Percentiles rank a stretch among this genome's conserved stretches.
Evolutionary conservation across 139 green algal genomes (phyloP).

Genomic region (Chlamydomonas sp.): DNA sequence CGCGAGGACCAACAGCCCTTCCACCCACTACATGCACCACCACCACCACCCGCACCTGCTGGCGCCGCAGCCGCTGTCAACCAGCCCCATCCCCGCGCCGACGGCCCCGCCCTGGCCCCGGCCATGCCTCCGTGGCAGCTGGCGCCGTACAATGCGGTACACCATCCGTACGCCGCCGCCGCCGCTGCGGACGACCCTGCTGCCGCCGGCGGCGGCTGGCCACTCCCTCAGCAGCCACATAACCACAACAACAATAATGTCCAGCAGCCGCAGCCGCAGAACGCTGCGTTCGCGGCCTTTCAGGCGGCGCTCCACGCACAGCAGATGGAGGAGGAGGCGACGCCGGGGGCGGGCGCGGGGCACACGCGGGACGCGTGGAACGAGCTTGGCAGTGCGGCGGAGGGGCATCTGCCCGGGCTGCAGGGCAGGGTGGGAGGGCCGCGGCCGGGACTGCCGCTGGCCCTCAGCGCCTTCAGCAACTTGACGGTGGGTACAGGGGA

Average conservation of each 20-base stretch:
- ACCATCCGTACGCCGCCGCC: not conserved
- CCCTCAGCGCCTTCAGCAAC: constrained; percentile 12
- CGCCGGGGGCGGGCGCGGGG: not conserved
- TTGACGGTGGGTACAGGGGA: not conserved
- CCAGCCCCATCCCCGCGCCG: not conserved
- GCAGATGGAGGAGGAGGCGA: constrained; percentile 1
- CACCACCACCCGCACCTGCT: not conserved
- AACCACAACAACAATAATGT: too few relatives aligned
- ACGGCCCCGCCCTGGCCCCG: not conserved
- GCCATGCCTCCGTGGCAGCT: not conserved
- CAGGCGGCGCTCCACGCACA: not conserved
- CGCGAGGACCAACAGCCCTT: too few relatives aligned
- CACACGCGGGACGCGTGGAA: not conserved
- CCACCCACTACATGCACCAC: too few relatives aligned
- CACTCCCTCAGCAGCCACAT: too few relatives aligned
- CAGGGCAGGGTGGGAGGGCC: not conserved
- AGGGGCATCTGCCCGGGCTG: not conserved
- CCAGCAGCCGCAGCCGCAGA: too few relatives aligned
- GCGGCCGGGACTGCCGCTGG: constrained; percentile 13
- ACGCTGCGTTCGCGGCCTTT: not conserved
- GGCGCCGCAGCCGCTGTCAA: too few relatives aligned
- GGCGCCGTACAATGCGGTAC: not conserved
- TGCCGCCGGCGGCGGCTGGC: not conserved
- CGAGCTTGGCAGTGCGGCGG: not conserved
- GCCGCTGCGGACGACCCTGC: not conserved